These are phyloP conservation scores for Lanzia echinophila DNA, from an alignment of 2,329 filamentous ascomycete species.

Conservation along the genomic window DNA sequence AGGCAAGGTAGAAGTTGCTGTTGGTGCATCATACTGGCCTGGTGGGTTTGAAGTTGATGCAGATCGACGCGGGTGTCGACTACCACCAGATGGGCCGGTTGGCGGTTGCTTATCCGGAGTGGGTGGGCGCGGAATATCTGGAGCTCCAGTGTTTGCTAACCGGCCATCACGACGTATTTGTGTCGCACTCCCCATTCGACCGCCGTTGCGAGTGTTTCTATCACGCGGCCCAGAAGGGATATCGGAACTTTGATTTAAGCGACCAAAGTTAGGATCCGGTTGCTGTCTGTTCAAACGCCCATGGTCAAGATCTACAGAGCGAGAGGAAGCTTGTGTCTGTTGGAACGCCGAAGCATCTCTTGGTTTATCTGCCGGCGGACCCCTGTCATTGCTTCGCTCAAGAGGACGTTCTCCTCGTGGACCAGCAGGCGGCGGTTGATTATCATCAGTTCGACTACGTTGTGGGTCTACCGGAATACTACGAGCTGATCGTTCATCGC, in stretches of 20 bases:
- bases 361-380: slow-evolving; percentile 32
- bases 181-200: slow-evolving; percentile 17
- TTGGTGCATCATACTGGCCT: slow-evolving; percentile 22
- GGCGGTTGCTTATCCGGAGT: slow-evolving; percentile 30
- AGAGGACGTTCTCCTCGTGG: slow-evolving; percentile 35
- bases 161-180: slow-evolving; percentile 21
- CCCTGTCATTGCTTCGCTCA: slow-evolving; percentile 41
- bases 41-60: slow-evolving; percentile 12
- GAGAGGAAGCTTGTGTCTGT: slow-evolving; percentile 30
- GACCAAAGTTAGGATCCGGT: slow-evolving; percentile 57
- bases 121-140: slow-evolving; percentile 25
- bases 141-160: slow-evolving; percentile 1
- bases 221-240: slow-evolving; percentile 51
- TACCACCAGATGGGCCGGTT: slow-evolving; percentile 28
- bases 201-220: slow-evolving; percentile 36
- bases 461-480: slow-evolving; percentile 17
- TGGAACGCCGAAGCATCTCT: slow-evolving; percentile 32
- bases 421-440: slow-evolving; percentile 26
- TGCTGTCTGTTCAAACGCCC: slow-evolving; percentile 39
- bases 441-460: slow-evolving; percentile 22
- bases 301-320: slow-evolving; percentile 42
- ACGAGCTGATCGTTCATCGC: slow-evolving; percentile 25
- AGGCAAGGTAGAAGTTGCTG: slow-evolving; percentile 19
- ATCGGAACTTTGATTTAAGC: slow-evolving; percentile 46
- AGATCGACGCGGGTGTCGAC: slow-evolving; percentile 23